Percentiles rank a stretch among this genome's conserved stretches.
Conservation (phyloP, 139 green algal genomes). For the Coccomyxa sp. region DNA sequence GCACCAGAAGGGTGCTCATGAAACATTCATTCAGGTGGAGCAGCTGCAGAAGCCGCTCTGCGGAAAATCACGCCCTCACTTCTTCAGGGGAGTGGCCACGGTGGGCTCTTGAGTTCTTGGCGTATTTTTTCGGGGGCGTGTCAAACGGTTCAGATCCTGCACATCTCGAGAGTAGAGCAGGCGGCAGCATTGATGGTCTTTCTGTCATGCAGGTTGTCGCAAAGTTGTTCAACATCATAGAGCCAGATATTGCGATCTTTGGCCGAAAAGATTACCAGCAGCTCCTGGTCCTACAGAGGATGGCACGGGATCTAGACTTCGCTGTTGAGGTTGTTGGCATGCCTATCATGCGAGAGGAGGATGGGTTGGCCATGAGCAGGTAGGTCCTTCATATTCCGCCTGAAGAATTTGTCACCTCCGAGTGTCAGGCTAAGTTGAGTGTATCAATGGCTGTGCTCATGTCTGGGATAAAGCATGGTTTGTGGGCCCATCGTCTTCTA, state of each 20-base stretch:
- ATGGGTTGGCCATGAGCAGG: constrained; percentile 96
- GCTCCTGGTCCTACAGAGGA: constrained; percentile 77
- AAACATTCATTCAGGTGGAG: constrained; percentile 82
- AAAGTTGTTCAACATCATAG: constrained; percentile 98
- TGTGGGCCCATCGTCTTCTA: not conserved
- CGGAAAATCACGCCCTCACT: constrained; percentile 79
- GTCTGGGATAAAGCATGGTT: not conserved
- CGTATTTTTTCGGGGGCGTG: not conserved
- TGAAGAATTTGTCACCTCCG: not conserved
- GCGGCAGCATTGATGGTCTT: not conserved
- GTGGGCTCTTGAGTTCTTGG: constrained; percentile 35
- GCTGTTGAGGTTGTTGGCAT: constrained; percentile 80
- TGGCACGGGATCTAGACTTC: constrained; percentile 92
- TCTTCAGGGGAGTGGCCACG: constrained; percentile 96
- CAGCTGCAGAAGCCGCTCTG: constrained; percentile 81
- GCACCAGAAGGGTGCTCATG: constrained; percentile 43
- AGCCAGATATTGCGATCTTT: constrained; percentile 94
- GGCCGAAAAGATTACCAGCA: constrained; percentile 98
- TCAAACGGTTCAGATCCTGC: not conserved
- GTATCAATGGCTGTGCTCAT: not conserved
- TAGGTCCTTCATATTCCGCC: constrained; percentile 7
- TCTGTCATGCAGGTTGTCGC: constrained; percentile 55
- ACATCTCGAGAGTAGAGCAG: not conserved
- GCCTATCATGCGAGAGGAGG: constrained; percentile 77
- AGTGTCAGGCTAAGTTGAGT: not conserved